Conservation (phyloP, 805 yeast genomes). For the Tetrapisispora taiwanensis region DNA sequence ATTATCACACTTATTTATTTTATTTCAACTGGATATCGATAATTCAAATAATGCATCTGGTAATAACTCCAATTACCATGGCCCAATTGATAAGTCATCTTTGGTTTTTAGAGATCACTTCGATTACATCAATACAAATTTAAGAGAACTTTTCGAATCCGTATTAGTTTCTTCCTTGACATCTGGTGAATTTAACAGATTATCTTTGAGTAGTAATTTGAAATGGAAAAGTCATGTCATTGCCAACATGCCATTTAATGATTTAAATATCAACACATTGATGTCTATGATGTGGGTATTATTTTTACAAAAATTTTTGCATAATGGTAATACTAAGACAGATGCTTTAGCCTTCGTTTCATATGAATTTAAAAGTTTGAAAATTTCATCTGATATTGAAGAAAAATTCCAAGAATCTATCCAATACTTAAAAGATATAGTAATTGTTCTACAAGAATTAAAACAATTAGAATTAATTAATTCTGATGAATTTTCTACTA, state of each 20-base stretch:
- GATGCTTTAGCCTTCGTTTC: slow-evolving; percentile 25
- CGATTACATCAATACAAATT: slow-evolving; percentile 39
- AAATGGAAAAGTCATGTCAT: slow-evolving; percentile 52
- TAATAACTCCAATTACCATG: slow-evolving; percentile 46
- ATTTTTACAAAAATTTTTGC: slow-evolving; percentile 27
- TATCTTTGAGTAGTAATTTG: slow-evolving; percentile 30
- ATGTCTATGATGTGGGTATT: slow-evolving; percentile 37
- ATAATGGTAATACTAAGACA: slow-evolving; percentile 25
- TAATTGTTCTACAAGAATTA: slow-evolving; percentile 11
- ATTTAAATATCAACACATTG: slow-evolving; percentile 47
- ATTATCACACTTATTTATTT: slow-evolving; percentile 39
- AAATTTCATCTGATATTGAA: slow-evolving; percentile 21
- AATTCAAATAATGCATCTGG: slow-evolving; percentile 44
- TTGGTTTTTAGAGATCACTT: slow-evolving; percentile 58
- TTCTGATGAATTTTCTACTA: slow-evolving; percentile 13
- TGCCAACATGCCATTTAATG: slow-evolving; percentile 50
- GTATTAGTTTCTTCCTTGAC: slow-evolving; percentile 41
- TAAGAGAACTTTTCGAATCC: slow-evolving; percentile 47
- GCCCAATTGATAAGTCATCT: slow-evolving; percentile 60
- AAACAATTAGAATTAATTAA: slow-evolving; percentile 14
- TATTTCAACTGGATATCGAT: slow-evolving; percentile 39
- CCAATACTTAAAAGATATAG: slow-evolving; percentile 14
- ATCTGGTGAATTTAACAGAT: slow-evolving; percentile 51
- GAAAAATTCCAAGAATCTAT: slow-evolving; percentile 21
- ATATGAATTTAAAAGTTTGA: slow-evolving; percentile 22